Evolutionary conservation across 1,139 yeast genomes (phyloP), one percentile per base, ranked within the genome.

Genomic region (Blastobotrys petasosporus): DNA sequence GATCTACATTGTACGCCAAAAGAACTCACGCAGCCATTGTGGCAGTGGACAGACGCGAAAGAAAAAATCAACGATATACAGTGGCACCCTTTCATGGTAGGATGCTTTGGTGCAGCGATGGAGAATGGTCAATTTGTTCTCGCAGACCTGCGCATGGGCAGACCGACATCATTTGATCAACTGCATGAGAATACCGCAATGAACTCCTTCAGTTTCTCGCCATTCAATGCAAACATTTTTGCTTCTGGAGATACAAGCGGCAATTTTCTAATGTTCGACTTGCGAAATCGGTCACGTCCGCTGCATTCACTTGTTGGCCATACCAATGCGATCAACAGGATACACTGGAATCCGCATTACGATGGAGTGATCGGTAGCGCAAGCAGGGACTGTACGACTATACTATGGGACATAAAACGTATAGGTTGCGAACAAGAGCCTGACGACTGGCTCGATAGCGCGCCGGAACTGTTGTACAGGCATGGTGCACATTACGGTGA

Each of bases 401-500:
- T 80, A 56, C 46, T 90, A 4, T 83, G 85, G 79, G 88, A 86
- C 59, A 64, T 79, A 3, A 57, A 74, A 4, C 61, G 65, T 32
- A 59, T 63, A 2, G 69, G 66, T 1, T 61, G 62, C 16, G 74
- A 48, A 49, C 61, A 42, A 12, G 40, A 51, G 49, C 61, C 63
- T 2, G 68, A 65, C 48, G 68, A 50, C 32, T 15, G 34, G 8
- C 46, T 44, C 13, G 51, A 47, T 32, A 66, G 65, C 1, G 65
- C 68, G 2, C 63, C 69, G 2, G 73, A 68, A 35, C 65, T 81
- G 39, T 50, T 81, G 17, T 90, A 92, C 60, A 74, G 77, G 32
- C 98, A 90, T 64, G 85, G 83, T 15, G 98, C 98, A 0, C 98
- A 92, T 63, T 78, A 90, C 76, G 69, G 84, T 36, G 90, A 94